These are phyloP conservation scores for Candida rishiriensis DNA, from an alignment of 805 yeast species.

Conservation along the genomic window DNA sequence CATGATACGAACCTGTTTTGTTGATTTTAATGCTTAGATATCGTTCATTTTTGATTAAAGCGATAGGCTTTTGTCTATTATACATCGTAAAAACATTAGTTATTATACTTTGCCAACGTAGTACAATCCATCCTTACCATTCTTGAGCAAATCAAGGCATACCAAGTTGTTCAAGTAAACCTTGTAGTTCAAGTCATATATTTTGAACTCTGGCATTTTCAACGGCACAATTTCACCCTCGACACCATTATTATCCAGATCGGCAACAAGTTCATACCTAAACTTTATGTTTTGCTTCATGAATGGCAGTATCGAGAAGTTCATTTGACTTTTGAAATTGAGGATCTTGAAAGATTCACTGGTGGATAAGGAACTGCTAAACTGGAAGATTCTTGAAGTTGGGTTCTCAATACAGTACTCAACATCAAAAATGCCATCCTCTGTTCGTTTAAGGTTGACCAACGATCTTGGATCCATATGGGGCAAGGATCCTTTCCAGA, in stretches of 20 bases:
- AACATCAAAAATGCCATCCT: constrained; percentile 27
- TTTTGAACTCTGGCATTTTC: constrained; percentile 56
- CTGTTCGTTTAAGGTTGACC: constrained; percentile 27
- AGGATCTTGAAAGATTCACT: constrained; percentile 21
- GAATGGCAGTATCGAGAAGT: constrained; percentile 58
- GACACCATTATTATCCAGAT: constrained; percentile 18
- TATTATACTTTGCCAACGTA: constrained; percentile 1
- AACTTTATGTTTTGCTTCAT: constrained; percentile 44
- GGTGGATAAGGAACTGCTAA: constrained; percentile 29
- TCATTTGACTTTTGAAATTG: constrained; percentile 28
- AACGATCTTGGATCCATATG: constrained; percentile 67
- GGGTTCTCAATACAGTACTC: constrained; percentile 68
- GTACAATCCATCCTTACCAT: constrained; percentile 27
- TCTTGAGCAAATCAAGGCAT: constrained; percentile 29
- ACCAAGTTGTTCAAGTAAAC: constrained; percentile 52
- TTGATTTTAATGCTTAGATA: no score
- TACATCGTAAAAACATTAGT: no score
- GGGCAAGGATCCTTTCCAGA: constrained; percentile 54
- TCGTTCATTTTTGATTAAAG: no score
- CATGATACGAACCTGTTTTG: no score
- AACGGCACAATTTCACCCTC: background rate
- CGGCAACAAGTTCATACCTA: constrained; percentile 27
- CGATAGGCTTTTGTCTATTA: no score
- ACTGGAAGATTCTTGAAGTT: constrained; percentile 63
- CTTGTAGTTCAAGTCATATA: constrained; percentile 65